phyloP scores from a whole-genome alignment of 441 rosid genomes.

The Pelargonium fulgidum region DNA sequence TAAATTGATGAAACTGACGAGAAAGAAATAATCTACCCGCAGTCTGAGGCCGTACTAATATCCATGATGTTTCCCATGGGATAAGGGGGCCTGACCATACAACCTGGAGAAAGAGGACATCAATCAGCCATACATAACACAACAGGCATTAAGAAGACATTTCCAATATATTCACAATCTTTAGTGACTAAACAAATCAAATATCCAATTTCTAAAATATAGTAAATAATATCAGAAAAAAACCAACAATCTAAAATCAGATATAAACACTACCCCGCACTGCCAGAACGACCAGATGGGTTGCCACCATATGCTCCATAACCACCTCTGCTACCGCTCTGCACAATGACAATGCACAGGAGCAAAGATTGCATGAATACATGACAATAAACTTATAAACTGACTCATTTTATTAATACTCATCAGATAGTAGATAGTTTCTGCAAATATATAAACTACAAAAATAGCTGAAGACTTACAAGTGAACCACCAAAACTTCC shows the following conservation, averaged over 20 bases:
- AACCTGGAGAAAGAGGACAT: conserved; percentile 20
- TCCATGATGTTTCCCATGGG: conserved; percentile 26
- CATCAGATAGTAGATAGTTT: neutral
- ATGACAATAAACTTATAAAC: neutral
- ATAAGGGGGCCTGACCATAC: conserved; percentile 18
- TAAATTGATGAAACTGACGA: neutral
- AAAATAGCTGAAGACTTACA: conserved; percentile 30
- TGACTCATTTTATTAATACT: neutral
- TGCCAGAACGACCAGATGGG: conserved; percentile 66
- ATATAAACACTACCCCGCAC: conserved; percentile 60
- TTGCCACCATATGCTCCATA: conserved; percentile 87
- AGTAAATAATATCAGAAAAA: neutral
- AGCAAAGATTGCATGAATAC: neutral
- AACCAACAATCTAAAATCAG: neutral
- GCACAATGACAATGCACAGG: conserved; percentile 13
- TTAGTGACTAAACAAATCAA: conserved; percentile 2
- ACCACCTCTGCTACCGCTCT: conserved; percentile 59
- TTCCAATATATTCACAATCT: neutral
- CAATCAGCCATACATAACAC: conserved; percentile 13
- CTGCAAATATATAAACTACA: neutral
- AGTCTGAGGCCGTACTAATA: conserved; percentile 15
- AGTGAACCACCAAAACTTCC: conserved; percentile 64
- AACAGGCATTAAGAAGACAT: conserved; percentile 13
- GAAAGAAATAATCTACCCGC: conserved; percentile 14
- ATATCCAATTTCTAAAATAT: neutral